phyloP scores from a whole-genome alignment of 768 basidiomycete species.

The Russula lepida region DNA sequence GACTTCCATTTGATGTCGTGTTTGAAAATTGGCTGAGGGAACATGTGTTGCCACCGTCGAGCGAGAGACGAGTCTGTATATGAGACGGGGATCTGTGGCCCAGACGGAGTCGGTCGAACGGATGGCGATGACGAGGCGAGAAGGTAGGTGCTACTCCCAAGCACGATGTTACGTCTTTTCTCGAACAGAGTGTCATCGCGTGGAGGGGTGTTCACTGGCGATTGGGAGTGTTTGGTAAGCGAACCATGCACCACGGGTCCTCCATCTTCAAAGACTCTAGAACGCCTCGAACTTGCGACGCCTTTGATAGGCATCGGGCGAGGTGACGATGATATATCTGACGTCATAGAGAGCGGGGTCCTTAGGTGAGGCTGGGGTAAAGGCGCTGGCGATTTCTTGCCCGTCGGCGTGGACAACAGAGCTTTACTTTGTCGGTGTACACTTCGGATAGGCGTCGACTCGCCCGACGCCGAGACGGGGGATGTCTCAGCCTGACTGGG shows the following conservation, averaged over 20 bases:
- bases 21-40: constrained; percentile 62
- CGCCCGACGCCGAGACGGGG: constrained; percentile 43
- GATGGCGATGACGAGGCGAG: constrained; percentile 40
- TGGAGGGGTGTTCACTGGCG: constrained; percentile 62
- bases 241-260: constrained; percentile 39
- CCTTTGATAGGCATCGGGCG: constrained; percentile 35
- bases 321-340: constrained; percentile 29
- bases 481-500: constrained; percentile 57
- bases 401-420: not conserved
- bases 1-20: constrained; percentile 91
- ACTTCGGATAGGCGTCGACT: constrained; percentile 25
- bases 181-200: constrained; percentile 51
- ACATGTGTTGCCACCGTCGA: constrained; percentile 83
- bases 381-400: not conserved
- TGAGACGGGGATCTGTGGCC: constrained; percentile 47
- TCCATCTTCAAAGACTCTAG: constrained; percentile 51
- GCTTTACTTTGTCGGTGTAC: constrained; percentile 24
- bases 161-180: constrained; percentile 46
- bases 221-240: constrained; percentile 38
- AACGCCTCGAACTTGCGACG: constrained; percentile 27
- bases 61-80: constrained; percentile 68
- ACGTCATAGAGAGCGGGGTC: not conserved
- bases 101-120: constrained; percentile 56
- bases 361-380: not conserved
- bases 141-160: constrained; percentile 28